phyloP scores from a whole-genome alignment of 441 rosid species.

The Gossypium davidsonii region DNA sequence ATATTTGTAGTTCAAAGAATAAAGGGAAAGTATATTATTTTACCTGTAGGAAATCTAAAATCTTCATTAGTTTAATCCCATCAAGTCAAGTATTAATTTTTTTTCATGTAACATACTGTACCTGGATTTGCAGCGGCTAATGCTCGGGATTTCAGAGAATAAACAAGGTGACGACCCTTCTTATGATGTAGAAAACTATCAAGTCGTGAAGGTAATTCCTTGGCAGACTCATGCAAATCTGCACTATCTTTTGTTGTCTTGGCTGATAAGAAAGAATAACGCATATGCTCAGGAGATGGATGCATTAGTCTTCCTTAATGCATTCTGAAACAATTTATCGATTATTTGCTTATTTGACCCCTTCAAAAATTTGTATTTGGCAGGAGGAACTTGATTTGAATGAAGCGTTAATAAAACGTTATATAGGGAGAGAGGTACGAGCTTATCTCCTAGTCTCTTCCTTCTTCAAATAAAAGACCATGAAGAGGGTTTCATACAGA shows the following conservation, averaged over 20 bases:
- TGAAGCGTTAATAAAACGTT: slow-evolving; percentile 53
- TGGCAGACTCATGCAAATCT: background rate
- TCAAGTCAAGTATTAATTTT: background rate
- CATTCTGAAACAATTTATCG: background rate
- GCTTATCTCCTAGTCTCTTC: background rate
- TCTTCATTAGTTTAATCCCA: background rate
- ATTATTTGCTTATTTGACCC: background rate
- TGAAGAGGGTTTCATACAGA: background rate
- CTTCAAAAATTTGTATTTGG: slow-evolving; percentile 4
- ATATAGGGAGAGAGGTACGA: slow-evolving; percentile 80
- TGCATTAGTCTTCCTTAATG: background rate
- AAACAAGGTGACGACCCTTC: slow-evolving; percentile 24
- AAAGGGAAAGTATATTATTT: background rate
- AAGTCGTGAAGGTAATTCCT: slow-evolving; percentile 48
- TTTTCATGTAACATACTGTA: background rate
- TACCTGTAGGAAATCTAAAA: background rate
- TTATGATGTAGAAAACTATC: slow-evolving; percentile 27
- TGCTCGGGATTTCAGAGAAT: slow-evolving; percentile 42
- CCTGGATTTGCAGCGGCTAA: slow-evolving; percentile 48
- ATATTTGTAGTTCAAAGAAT: slow-evolving; percentile 9
- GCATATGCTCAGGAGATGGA: background rate
- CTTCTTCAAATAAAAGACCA: background rate
- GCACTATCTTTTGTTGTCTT: background rate
- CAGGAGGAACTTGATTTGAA: slow-evolving; percentile 89
- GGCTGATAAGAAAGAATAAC: background rate